These are phyloP conservation scores for Fusarium torulosum DNA, from an alignment of 2,329 filamentous ascomycete genomes.

Conservation along the genomic window DNA sequence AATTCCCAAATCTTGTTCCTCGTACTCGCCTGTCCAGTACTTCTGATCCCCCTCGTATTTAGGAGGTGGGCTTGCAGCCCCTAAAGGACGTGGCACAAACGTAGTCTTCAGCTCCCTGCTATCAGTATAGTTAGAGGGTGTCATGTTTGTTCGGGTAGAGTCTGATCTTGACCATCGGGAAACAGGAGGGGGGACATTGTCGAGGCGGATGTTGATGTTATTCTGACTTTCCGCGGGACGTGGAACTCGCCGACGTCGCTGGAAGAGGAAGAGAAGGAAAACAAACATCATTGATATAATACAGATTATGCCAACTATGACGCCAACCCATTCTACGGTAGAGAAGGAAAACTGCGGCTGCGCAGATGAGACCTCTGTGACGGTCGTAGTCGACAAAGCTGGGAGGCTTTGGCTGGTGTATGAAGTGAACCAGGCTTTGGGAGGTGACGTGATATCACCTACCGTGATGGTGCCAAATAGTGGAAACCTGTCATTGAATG, in stretches of 20 bases:
- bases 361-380: background rate
- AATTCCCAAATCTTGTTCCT: conserved; percentile 2
- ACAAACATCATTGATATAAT: background rate
- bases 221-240: background rate
- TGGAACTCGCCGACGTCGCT: background rate
- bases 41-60: background rate
- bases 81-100: background rate
- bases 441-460: background rate
- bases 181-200: background rate
- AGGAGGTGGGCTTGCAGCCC: background rate
- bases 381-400: background rate
- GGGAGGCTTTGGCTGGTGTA: background rate
- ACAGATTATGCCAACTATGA: background rate
- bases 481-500: background rate
- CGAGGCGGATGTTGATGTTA: background rate
- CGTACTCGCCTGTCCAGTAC: background rate
- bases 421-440: background rate
- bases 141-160: background rate
- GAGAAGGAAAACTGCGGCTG: background rate
- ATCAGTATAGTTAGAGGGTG: background rate
- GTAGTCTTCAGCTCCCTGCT: background rate
- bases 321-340: background rate
- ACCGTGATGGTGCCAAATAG: background rate
- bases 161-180: conserved; percentile 4
- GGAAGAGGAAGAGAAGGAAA: background rate